Evolutionary conservation across 2,329 filamentous ascomycete species (phyloP).

Genomic region (Ustilaginoidea virens): DNA sequence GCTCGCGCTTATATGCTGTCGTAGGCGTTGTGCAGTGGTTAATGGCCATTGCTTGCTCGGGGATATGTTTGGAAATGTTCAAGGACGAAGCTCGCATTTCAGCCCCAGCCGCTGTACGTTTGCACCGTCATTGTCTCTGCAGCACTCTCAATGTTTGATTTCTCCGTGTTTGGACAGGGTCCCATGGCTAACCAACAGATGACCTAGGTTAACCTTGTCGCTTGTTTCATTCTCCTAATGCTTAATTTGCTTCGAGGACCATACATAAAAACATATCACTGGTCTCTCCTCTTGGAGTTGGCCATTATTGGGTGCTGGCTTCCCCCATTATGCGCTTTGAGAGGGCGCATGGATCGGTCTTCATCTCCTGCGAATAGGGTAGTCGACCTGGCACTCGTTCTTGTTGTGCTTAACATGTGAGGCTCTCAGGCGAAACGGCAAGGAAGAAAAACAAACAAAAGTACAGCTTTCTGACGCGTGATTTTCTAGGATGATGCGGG

Average conservation of each 20-base stretch:
- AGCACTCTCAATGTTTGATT: too few relatives aligned
- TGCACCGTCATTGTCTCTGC: too few relatives aligned
- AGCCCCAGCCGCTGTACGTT: too few relatives aligned
- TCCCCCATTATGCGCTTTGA: slow-evolving; percentile 10
- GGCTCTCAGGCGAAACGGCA: not conserved
- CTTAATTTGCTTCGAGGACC: too few relatives aligned
- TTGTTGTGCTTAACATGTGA: not conserved
- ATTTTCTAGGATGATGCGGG: slow-evolving; percentile 15
- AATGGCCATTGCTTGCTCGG: too few relatives aligned
- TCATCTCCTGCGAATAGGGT: not conserved
- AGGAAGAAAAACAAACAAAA: not conserved
- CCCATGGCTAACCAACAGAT: too few relatives aligned
- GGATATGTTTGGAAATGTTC: too few relatives aligned
- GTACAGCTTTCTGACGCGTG: too few relatives aligned
- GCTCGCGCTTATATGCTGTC: slow-evolving; percentile 21
- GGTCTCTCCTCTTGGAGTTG: slow-evolving; percentile 19
- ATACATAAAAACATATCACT: slow-evolving; percentile 22
- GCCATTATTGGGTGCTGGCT: slow-evolving; percentile 11
- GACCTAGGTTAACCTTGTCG: slow-evolving; percentile 18
- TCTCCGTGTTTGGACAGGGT: too few relatives aligned
- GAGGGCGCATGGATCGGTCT: not conserved
- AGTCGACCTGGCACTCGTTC: not conserved
- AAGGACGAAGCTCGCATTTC: too few relatives aligned
- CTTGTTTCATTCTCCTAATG: too few relatives aligned
- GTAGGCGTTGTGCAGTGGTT: slow-evolving; percentile 22